Evolutionary conservation across 768 basidiomycete genomes (phyloP), one percentile per base, ranked within the genome.

Genomic region (Tricholoma saponaceum): DNA sequence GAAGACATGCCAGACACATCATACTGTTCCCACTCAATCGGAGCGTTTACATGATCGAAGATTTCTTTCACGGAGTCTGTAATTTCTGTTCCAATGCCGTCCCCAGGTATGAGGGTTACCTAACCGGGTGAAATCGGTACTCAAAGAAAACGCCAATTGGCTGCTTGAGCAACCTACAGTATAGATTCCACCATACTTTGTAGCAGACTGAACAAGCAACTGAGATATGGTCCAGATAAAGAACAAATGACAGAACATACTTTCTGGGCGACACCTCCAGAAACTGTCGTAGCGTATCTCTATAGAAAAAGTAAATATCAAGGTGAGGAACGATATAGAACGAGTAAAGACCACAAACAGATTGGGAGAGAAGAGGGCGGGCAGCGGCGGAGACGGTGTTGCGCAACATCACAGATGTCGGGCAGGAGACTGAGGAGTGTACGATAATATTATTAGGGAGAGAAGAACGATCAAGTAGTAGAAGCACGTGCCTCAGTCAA

Each of bases 1-100:
- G 90, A 91, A 35, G 95, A 96, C 82, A 95, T 86, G 58, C 97
- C 97, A 39, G 95, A 96, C 62, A 99, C 95, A 68, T 98, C 84
- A 76, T 95, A 98, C 72, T 98, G 95, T 68, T 98, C 95, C 92
- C 93, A 97, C 71, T 98, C 93, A 75, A 99, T 96, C 72, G 97
- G 97, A 30, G 95, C 97, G 69, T 98, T 99, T 70, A 94, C 85
- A 64, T 92, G 83, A 72, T 96, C 93, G 69, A 99, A 99, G 70
- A 99, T 95, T 75, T 98, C 95, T 77, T 99, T 98, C 64, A 99
- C 95, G 1, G 94, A 95, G 75, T 96, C 92, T 58, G 96, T 93
- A 69, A 99, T 93, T 77, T 99, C 97, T 67, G 85, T 83, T 61
- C 97, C 97, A 67, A 99, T 88, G 77, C 97, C 97, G 69, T 99